Base-by-base conservation (phyloP, 306 rosid species). In the Parietaria judaica region DNA sequence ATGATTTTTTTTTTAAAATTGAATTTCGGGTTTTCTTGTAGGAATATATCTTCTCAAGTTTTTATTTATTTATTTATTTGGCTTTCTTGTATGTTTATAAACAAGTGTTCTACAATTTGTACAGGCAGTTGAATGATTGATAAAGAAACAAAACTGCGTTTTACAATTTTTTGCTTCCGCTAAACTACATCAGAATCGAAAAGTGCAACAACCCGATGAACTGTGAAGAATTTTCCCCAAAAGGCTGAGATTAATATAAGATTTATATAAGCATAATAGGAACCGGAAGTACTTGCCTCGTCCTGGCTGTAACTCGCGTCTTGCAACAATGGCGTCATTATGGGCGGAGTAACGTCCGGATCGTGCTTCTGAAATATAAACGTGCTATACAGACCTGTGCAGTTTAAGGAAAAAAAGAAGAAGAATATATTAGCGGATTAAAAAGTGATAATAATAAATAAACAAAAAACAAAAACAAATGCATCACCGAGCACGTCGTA, bases 341-440 rank as follows among this genome's bases (percentile, higher is more conserved):
- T 64, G 8, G 95, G 98, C 8, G 95, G 96, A 45, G 69, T 66
- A 16, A 82, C 57, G 61, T 88, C 94, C 8, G 99, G 99, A 76
- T 92, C 90, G 69, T 95, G 96, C 75, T 92, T 92, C 74, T 84
- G 96, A 68, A 92, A 88, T 82, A 92, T 88, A 74, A 92, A 88
- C 48, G 96, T 88, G 57, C 94, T 77, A 66, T 86, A 86, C 63
- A 86, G 86, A 74, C 99, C 96, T 92, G 83, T 69, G 59, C 58
- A 39, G 57, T 69, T 66, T 6, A 58, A 69, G 65, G 46, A 60
- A 34, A 38, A 58, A 55, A 51, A 76, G 13, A 48, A 63, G 54
- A 31, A 46, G 70, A 51, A 49, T 44, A 17, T 51, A 36, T 61
- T 11, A 15, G 71, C 47, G 36, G 49, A 60, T 41, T 37, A 54